phyloP scores from a whole-genome alignment of 768 basidiomycete genomes.

The Coprinopsis sp. region DNA sequence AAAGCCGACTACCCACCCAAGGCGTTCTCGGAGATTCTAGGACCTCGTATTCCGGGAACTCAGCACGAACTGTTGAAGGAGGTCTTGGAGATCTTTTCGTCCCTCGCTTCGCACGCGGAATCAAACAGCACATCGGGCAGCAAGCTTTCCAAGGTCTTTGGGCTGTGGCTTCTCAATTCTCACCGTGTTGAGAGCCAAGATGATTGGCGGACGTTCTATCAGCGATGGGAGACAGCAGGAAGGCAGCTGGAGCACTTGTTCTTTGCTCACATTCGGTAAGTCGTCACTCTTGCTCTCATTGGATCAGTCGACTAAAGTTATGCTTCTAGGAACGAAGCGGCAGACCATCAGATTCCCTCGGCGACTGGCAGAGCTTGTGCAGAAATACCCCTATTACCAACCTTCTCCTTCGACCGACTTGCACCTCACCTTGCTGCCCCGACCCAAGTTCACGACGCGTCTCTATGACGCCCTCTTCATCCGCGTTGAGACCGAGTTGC shows the following conservation, averaged over 20 bases:
- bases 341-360: constrained; percentile 55
- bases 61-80: constrained; percentile 56
- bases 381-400: constrained; percentile 59
- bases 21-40: constrained; percentile 58
- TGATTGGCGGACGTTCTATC: constrained; percentile 63
- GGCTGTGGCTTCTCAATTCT: constrained; percentile 64
- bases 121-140: constrained; percentile 71
- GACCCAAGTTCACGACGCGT: constrained; percentile 66
- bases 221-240: constrained; percentile 70
- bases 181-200: constrained; percentile 45
- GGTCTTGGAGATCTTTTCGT: constrained; percentile 59
- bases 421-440: constrained; percentile 43
- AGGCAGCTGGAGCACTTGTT: constrained; percentile 75
- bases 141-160: constrained; percentile 69
- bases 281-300: constrained; percentile 4
- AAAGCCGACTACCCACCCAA: constrained; percentile 53
- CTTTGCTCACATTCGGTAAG: constrained; percentile 65
- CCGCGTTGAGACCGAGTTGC: constrained; percentile 54
- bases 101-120: constrained; percentile 69
- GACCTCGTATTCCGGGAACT: constrained; percentile 52
- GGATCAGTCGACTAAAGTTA: background rate
- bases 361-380: constrained; percentile 66
- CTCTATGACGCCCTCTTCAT: constrained; percentile 61
- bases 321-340: constrained; percentile 50
- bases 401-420: constrained; percentile 28